A percentile compares a stretch with the other conserved stretches of the same genome.
phyloP scores from a whole-genome alignment of 2,329 filamentous ascomycete species.

The Phyllosticta capitalensis region DNA sequence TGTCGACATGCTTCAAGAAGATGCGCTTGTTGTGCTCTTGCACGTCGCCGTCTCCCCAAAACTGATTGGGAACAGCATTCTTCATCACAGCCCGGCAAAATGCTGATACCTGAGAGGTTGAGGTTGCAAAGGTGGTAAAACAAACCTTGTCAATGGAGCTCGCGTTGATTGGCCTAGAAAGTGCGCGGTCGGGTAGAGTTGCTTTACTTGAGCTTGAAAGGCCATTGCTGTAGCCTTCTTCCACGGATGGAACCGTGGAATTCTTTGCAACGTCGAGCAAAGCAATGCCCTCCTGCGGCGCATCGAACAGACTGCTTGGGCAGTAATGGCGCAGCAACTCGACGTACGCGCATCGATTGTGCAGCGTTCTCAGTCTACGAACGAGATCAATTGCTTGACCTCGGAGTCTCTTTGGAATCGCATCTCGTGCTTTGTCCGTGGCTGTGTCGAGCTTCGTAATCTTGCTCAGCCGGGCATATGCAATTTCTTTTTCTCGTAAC shows the following conservation, averaged over 20 bases:
- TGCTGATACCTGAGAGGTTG: constrained; percentile 61
- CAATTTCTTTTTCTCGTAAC: constrained; percentile 72
- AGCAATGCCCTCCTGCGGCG: not conserved
- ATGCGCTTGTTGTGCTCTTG: constrained; percentile 50
- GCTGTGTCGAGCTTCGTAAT: constrained; percentile 14
- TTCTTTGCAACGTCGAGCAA: not conserved
- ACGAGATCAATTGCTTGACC: constrained; percentile 53
- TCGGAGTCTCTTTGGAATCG: constrained; percentile 57
- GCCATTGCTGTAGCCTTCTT: not conserved
- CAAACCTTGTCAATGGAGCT: not conserved
- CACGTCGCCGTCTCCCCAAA: constrained; percentile 57
- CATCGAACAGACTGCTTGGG: not conserved
- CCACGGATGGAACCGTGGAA: not conserved
- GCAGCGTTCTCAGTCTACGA: constrained; percentile 57
- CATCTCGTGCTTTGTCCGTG: constrained; percentile 26
- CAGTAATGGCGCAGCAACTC: constrained; percentile 75
- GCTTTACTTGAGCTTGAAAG: not conserved
- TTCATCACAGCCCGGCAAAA: constrained; percentile 72
- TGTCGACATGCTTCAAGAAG: constrained; percentile 61
- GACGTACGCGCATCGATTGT: constrained; percentile 69
- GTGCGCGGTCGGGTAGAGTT: not conserved
- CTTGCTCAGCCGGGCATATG: constrained; percentile 9
- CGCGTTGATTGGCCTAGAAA: not conserved
- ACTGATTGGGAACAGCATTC: constrained; percentile 61
- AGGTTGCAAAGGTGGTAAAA: constrained; percentile 60